These are phyloP conservation scores for Penicillium sp. DNA, from an alignment of 2,329 filamentous ascomycete species.

Conservation along the genomic window DNA sequence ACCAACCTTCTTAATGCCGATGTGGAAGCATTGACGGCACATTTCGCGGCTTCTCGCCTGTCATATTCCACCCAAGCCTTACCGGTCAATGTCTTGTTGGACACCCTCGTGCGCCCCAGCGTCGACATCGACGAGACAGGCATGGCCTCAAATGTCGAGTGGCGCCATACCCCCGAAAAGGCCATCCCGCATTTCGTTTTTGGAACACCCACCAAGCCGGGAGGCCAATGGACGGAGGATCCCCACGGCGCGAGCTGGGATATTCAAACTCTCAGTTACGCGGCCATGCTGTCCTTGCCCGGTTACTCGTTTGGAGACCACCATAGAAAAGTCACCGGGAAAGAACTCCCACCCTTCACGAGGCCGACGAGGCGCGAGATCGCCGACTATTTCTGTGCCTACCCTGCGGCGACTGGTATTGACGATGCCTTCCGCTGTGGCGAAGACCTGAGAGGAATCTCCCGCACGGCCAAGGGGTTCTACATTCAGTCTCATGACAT, in stretches of 20 bases:
- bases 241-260: slow-evolving; percentile 57
- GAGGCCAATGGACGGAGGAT: slow-evolving; percentile 65
- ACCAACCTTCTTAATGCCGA: slow-evolving; percentile 55
- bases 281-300: slow-evolving; percentile 64
- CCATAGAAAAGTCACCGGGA: slow-evolving; percentile 47
- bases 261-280: slow-evolving; percentile 65
- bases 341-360: slow-evolving; percentile 55
- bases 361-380: slow-evolving; percentile 60
- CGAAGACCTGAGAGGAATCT: slow-evolving; percentile 49
- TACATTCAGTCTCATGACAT: slow-evolving; percentile 57
- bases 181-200: slow-evolving; percentile 59
- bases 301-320: slow-evolving; percentile 63
- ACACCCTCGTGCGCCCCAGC: slow-evolving; percentile 62
- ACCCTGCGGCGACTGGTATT: slow-evolving; percentile 59
- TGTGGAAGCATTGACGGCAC: slow-evolving; percentile 56
- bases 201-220: slow-evolving; percentile 55
- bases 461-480: slow-evolving; percentile 53
- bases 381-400: slow-evolving; percentile 59
- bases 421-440: slow-evolving; percentile 51
- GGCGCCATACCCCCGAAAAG: slow-evolving; percentile 56
- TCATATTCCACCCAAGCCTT: slow-evolving; percentile 66
- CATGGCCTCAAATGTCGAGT: slow-evolving; percentile 56
- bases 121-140: slow-evolving; percentile 61
- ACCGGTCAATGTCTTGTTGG: slow-evolving; percentile 63
- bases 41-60: slow-evolving; percentile 61